A percentile compares a stretch with the other conserved stretches of the same genome.
Evolutionary conservation across 2,329 filamentous ascomycete genomes (phyloP).

Genomic region (Thermothelomyces thermophilus): DNA sequence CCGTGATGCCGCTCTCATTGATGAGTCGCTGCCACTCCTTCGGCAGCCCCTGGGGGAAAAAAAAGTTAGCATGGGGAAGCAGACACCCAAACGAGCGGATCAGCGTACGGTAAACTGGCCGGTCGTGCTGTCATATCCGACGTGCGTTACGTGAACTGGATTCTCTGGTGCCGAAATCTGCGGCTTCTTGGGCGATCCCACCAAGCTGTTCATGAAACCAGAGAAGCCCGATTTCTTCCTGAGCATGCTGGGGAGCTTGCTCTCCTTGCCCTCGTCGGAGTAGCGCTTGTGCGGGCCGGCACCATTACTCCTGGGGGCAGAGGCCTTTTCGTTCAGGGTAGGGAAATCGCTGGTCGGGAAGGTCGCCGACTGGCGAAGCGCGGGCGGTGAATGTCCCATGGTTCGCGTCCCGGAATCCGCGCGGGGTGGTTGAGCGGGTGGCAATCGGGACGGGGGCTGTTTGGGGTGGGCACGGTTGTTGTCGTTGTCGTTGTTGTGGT

Average conservation of each 20-base stretch:
- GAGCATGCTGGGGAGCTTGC: slow-evolving; percentile 51
- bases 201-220: slow-evolving; percentile 74
- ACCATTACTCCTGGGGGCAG: slow-evolving; percentile 38
- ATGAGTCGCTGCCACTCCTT: slow-evolving; percentile 97
- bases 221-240: slow-evolving; percentile 87
- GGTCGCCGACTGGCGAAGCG: slow-evolving; percentile 59
- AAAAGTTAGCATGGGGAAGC: slow-evolving; percentile 15
- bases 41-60: slow-evolving; percentile 64
- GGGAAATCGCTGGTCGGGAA: slow-evolving; percentile 49
- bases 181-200: slow-evolving; percentile 81
- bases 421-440: slow-evolving; percentile 34
- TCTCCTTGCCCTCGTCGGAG: slow-evolving; percentile 68
- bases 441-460: slow-evolving; percentile 28
- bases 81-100: not conserved
- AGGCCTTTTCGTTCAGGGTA: slow-evolving; percentile 43
- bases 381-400: slow-evolving; percentile 45
- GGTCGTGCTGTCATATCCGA: slow-evolving; percentile 92
- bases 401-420: slow-evolving; percentile 48
- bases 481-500: not conserved
- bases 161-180: slow-evolving; percentile 98
- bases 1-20: slow-evolving; percentile 90
- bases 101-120: slow-evolving; percentile 83
- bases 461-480: not conserved
- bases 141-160: slow-evolving; percentile 94
- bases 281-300: slow-evolving; percentile 59